Base-by-base conservation (phyloP, 306 rosid genomes). In the Mimosa pudica region DNA sequence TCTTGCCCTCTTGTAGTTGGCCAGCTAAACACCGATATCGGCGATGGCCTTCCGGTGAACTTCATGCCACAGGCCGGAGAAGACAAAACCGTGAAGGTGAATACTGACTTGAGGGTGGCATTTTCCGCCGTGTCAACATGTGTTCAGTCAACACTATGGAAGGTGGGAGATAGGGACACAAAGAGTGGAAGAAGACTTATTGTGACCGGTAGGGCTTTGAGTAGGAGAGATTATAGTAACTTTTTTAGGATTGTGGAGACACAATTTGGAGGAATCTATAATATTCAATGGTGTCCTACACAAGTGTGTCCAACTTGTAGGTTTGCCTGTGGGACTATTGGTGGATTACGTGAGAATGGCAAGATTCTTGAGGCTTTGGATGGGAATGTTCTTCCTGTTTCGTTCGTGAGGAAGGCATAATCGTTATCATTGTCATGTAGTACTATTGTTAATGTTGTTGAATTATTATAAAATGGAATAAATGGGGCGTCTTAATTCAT, bases 281-380 rank as follows among this genome's bases (percentile, higher is more conserved):
- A 77, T n/a, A 52, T 91, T 14, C 10, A 1, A 12, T 89, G 89
- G 90, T 91, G 97, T 44, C 97, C 92, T 5, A 63, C 87, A 0
- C 87, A 92, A 8, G 70, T 86, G 4, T 91, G 93, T 33, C 79
- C 87, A 2, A 65, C 2, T 47, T 92, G 94, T 70, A 83, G 7
- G 60, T 86, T 89, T 49, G 2, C 0, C 2, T 90, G 93, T 51
- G 90, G 94, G 0, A 73, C 71, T n/a, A 71, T 30, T 24, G 90
- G 90, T 6, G 62, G 14, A 8, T 49, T 89, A 66, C 49, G 79
- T 42, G 87, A 89, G 51, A 32, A 63, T 63, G 44, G 44, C 0
- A 63, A 33, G 69, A 63, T 63, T 13, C 14, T 63, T 41, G n/a
- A 1, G 8, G 69, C 69, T 10, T 33, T 63, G 44, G 69, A 63